Evolutionary conservation across 2,329 filamentous ascomycete genomes (phyloP).

Genomic region (Neonectria magnoliae): DNA sequence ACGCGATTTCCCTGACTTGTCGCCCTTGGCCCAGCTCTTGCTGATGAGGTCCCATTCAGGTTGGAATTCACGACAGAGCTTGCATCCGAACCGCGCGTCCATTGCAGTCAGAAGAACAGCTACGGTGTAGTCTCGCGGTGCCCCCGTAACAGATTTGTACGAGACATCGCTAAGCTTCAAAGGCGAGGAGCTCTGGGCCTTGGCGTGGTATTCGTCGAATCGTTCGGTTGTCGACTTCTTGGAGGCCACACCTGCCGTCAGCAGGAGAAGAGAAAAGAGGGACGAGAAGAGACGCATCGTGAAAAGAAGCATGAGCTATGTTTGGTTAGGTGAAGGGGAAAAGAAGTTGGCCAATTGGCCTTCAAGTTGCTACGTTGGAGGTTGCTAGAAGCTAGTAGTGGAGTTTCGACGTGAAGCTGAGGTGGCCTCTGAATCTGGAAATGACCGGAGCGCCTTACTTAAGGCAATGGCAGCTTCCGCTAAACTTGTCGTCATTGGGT

Average conservation of each 20-base stretch:
- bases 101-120: conserved; percentile 88
- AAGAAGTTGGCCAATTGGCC: conserved; percentile 40
- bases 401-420: conserved; percentile 46
- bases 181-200: conserved; percentile 72
- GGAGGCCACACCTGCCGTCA: conserved; percentile 69
- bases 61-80: conserved; percentile 89
- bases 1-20: conserved; percentile 77
- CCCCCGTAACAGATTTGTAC: conserved; percentile 79
- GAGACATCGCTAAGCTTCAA: conserved; percentile 80
- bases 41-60: conserved; percentile 91
- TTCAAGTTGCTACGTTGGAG: conserved; percentile 19
- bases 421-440: conserved; percentile 46
- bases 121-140: conserved; percentile 84
- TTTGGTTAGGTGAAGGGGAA: conserved; percentile 4
- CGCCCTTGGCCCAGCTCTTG: conserved; percentile 87
- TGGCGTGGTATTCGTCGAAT: conserved; percentile 76
- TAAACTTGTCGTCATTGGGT: conserved; percentile 15
- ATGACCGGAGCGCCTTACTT: conserved; percentile 32
- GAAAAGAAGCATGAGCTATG: conserved; percentile 28
- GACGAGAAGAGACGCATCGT: conserved; percentile 76
- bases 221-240: conserved; percentile 72
- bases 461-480: conserved; percentile 22
- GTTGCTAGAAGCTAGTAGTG: conserved; percentile 11
- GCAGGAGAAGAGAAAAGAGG: conserved; percentile 70
- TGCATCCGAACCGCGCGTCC: conserved; percentile 84